Base-by-base conservation (phyloP, 257 asterid genomes). In the Lithospermum erythrorhizon region DNA sequence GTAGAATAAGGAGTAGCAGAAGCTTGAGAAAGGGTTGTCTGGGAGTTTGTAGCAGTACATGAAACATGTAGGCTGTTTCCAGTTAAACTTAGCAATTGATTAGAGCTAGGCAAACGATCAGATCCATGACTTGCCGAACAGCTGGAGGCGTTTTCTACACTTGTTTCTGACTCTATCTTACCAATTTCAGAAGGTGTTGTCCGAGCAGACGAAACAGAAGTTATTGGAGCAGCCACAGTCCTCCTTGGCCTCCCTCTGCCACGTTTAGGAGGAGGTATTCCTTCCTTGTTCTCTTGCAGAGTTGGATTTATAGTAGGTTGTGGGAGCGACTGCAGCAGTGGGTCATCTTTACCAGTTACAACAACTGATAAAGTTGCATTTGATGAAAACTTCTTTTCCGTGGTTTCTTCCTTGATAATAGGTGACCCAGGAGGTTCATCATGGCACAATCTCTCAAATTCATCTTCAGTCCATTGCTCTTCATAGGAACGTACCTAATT, bases 161-260 rank as follows among this genome's bases (percentile, higher is more conserved):
- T 63, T 17, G 69, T 35, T 60, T 45, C 62, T 27, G 66, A 21
- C n/a, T 56, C 72, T 21, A 57, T 53, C 51, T 63, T 64, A 18
- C 59, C 62, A 59, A 52, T 65, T 18, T 58, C 75, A 63, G 73
- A 58, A 25, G 62, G 61, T 19, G 66, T 57, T 41, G 64, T 65
- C 47, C 45, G 19, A 55, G 59, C 59, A 16, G 58, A 72, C 3
- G 70, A 60, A 20, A 73, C 61, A 5, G 81, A 62, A 48, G 71
- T 37, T 1, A 65, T 59, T 51, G 30, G 30, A 27, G 70, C 76
- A 20, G 65, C 19, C 19, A 73, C 84, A 37, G 71, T 63, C 75
- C 94, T 83, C 71, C 85, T 89, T 55, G 98, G 99, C 85, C 99
- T 81, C 70, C 99, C 99, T 59, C 99, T 90, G 37, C 97, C 99